Evolutionary conservation across 2,329 filamentous ascomycete genomes (phyloP).

Genomic region (Penicillium italicum): DNA sequence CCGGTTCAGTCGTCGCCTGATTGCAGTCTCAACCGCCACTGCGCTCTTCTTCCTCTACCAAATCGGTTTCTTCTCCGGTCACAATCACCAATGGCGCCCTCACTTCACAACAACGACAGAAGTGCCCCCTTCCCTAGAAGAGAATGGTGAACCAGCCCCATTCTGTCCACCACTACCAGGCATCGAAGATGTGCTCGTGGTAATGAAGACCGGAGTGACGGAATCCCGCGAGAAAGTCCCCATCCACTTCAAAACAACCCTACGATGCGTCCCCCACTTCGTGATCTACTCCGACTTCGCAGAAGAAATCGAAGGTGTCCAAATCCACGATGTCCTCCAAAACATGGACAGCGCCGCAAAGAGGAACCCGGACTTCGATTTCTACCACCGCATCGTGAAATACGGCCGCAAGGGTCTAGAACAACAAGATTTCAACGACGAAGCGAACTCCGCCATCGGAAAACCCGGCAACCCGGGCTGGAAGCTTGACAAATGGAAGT

Average conservation of each 20-base stretch:
- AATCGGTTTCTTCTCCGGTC: constrained; percentile 57
- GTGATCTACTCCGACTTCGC: constrained; percentile 59
- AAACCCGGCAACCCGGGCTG: constrained; percentile 49
- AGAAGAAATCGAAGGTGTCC: constrained; percentile 50
- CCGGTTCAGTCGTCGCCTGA: constrained; percentile 34
- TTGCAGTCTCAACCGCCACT: constrained; percentile 55
- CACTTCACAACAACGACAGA: constrained; percentile 7
- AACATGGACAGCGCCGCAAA: constrained; percentile 42
- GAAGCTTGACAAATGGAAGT: constrained; percentile 59
- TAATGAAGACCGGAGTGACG: constrained; percentile 58
- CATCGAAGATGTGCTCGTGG: constrained; percentile 53
- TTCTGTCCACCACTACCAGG: constrained; percentile 38
- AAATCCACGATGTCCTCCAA: constrained; percentile 50
- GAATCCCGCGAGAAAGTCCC: constrained; percentile 56
- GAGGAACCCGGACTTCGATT: constrained; percentile 46
- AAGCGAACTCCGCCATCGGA: constrained; percentile 38
- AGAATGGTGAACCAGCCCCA: constrained; percentile 15
- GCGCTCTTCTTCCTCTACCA: constrained; percentile 53
- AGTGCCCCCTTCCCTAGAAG: constrained; percentile 6
- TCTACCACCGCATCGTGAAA: constrained; percentile 49
- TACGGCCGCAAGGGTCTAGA: constrained; percentile 45
- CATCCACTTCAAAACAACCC: constrained; percentile 52
- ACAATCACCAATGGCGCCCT: constrained; percentile 10
- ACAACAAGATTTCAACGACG: constrained; percentile 35
- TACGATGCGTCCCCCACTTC: constrained; percentile 54